Base-by-base conservation (phyloP, 2,329 filamentous ascomycete genomes). In the Hymenoscyphus repandus region DNA sequence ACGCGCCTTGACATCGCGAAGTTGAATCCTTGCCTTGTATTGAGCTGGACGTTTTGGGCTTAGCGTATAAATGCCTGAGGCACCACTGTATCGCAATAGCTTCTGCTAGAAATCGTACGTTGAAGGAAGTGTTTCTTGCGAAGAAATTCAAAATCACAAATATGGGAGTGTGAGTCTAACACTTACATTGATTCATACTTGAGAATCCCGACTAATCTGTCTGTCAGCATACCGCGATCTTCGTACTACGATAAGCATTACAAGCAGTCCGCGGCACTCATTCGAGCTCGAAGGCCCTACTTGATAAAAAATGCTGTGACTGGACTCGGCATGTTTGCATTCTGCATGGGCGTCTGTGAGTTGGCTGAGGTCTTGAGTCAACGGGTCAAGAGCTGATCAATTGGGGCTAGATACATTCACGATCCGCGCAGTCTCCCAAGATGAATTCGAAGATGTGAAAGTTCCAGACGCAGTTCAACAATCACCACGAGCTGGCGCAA, bases 401-500 rank as follows among this genome's bases (percentile, higher is more conserved):
- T 2, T 15, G 32, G 12, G 13, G n/a, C 20, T 53, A 87, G 85
- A 88, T 66, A 72, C 77, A 49, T 88, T 80, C 68, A 88, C 85
- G 38, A 86, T 99, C 66, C 80, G 77, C 59, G 90, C 89, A 49
- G 88, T 99, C 65, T 90, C 92, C 39, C 93, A 97, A 71, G 93
- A 97, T 70, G 89, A 96, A 60, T 99, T 99, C 73, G 88, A 91
- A 51, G 93, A 99, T 67, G 91, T 97, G 62, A 85, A 90, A 67
- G 85, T 97, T 34, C 93, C 93, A 27, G 87, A 89, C 39, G 57
- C 59, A 10, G 58, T 63, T 22, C 52, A 46, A 45, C 60, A 63
- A 51, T 47, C 55, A 49, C 54, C 59, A 41, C 45, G 37, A 36
- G 51, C 57, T 12, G 60, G 60, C 46, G 51, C 59, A 39, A 58